These are phyloP conservation scores for Daldinia decipiens DNA, from an alignment of 495 filamentous ascomycete species.

Conservation along the genomic window DNA sequence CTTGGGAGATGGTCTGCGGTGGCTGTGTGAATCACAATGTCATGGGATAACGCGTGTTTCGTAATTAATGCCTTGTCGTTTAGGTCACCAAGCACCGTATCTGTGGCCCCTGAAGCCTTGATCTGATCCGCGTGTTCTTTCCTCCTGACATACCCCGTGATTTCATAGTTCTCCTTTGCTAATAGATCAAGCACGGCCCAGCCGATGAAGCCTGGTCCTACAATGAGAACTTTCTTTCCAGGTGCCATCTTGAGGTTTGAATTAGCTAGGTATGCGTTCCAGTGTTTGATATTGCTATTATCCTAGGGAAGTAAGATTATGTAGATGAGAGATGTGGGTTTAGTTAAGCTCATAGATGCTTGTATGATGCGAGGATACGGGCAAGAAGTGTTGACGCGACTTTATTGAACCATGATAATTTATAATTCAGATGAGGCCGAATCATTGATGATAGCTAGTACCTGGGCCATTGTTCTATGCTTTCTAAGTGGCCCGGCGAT, in stretches of 20 bases:
- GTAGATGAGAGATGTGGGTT: not conserved
- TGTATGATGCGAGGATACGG: not conserved
- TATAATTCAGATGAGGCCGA: not conserved
- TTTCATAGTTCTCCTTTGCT: slow-evolving; percentile 45
- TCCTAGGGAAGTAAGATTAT: not conserved
- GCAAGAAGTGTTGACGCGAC: not conserved
- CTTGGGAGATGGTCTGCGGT: slow-evolving; percentile 52
- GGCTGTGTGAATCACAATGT: slow-evolving; percentile 55
- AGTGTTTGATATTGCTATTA: not conserved
- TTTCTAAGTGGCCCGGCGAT: no score
- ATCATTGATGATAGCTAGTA: not conserved
- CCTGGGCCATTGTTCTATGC: no score
- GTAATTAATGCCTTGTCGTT: slow-evolving; percentile 45
- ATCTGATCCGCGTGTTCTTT: slow-evolving; percentile 41
- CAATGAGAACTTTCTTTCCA: slow-evolving; percentile 50
- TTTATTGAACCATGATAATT: not conserved
- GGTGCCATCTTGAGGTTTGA: slow-evolving; percentile 13
- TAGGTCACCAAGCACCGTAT: slow-evolving; percentile 46
- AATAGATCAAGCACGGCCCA: slow-evolving; percentile 53
- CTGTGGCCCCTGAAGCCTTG: slow-evolving; percentile 34
- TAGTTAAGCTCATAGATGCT: not conserved
- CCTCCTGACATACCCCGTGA: slow-evolving; percentile 50
- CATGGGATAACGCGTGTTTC: slow-evolving; percentile 39
- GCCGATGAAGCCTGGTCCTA: slow-evolving; percentile 57
- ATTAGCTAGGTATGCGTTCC: no score